phyloP scores from a whole-genome alignment of 2,329 filamentous ascomycete genomes.

The Alternaria ventricosa region DNA sequence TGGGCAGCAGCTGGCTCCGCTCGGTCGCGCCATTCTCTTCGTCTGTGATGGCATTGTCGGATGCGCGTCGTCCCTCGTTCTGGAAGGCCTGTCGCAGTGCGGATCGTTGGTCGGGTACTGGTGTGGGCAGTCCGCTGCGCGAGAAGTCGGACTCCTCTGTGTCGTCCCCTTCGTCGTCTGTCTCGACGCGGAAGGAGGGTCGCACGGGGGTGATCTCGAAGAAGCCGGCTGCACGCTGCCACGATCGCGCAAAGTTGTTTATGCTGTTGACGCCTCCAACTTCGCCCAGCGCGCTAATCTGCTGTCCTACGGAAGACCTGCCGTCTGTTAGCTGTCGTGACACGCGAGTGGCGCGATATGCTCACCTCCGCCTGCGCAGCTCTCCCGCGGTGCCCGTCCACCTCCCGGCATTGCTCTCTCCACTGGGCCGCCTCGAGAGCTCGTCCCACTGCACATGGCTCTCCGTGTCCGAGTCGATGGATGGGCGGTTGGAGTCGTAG shows the following conservation, averaged over 20 bases:
- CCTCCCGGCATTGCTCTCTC: constrained; percentile 36
- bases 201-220: constrained; percentile 83
- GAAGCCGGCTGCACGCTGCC: constrained; percentile 89
- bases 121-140: constrained; percentile 35
- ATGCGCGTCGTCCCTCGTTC: constrained; percentile 43
- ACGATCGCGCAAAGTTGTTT: constrained; percentile 89
- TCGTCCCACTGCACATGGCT: constrained; percentile 50
- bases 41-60: constrained; percentile 48
- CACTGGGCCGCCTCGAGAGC: constrained; percentile 38
- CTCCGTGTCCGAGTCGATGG: constrained; percentile 46
- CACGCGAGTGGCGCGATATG: neutral
- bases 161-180: constrained; percentile 35
- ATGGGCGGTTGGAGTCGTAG: constrained; percentile 54
- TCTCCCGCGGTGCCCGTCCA: constrained; percentile 30
- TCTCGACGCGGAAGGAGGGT: constrained; percentile 69
- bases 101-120: constrained; percentile 49
- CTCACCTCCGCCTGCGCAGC: constrained; percentile 49
- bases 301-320: constrained; percentile 58
- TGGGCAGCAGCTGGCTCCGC: constrained; percentile 38
- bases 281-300: constrained; percentile 63
- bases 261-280: constrained; percentile 93
- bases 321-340: constrained; percentile 6
- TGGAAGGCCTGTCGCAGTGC: constrained; percentile 52
- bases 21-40: constrained; percentile 43
- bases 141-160: constrained; percentile 42